phyloP scores from a whole-genome alignment of 2,329 filamentous ascomycete species.

The Fusarium sp. region DNA sequence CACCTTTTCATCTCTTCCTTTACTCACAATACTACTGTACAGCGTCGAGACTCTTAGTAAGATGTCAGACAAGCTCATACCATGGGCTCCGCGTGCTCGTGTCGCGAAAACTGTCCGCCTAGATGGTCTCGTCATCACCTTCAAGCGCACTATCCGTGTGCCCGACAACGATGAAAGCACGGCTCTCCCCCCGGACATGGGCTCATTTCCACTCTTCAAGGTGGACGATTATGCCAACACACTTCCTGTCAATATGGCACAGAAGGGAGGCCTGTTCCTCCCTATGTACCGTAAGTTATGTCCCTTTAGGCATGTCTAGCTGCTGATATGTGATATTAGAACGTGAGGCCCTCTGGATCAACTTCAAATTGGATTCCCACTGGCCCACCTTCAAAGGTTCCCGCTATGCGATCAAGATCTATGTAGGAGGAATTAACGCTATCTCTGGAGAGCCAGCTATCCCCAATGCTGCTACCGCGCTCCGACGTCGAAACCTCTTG shows the following conservation, averaged over 20 bases:
- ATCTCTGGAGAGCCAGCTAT: not conserved
- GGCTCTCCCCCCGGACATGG: not conserved
- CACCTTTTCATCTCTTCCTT: no score
- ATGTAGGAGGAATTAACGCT: not conserved
- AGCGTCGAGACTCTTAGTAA: not conserved
- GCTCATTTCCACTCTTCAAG: not conserved
- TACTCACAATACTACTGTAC: no score
- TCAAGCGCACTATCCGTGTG: constrained; percentile 1
- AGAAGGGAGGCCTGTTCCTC: constrained; percentile 2
- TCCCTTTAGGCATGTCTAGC: no score
- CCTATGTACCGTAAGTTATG: constrained; percentile 20
- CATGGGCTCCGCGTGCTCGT: not conserved
- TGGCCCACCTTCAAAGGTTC: no score
- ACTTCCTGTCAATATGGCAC: not conserved
- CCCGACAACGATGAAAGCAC: not conserved
- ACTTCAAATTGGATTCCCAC: not conserved
- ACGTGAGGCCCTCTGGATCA: constrained; percentile 15
- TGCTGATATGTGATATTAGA: no score
- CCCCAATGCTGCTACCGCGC: fast-evolving
- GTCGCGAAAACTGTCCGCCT: not conserved
- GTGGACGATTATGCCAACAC: not conserved
- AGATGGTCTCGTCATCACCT: constrained; percentile 11
- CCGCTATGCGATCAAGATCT: constrained; percentile 8
- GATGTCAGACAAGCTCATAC: not conserved
- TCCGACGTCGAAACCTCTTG: not conserved